Conservation (phyloP, 495 filamentous ascomycete genomes). For the Penicillium steckii region DNA sequence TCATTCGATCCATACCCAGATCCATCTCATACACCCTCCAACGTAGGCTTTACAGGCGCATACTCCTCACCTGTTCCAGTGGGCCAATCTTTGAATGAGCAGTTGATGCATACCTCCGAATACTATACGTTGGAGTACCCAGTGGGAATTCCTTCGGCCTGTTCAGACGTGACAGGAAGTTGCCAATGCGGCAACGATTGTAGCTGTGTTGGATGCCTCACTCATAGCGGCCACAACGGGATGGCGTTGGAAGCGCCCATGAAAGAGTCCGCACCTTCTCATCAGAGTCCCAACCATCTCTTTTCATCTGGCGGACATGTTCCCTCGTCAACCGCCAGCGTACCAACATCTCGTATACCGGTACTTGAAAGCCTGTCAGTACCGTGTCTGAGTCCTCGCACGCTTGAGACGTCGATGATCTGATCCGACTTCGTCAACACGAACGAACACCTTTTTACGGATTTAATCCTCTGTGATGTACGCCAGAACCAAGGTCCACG, state of each 20-base stretch:
- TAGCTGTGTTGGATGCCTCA: conserved; percentile 50
- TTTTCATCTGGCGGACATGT: not conserved
- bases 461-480: too few relatives aligned
- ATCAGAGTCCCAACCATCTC: conserved; percentile 2
- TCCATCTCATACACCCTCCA: not conserved
- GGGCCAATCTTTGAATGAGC: conserved; percentile 25
- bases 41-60: conserved; percentile 20
- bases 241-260: conserved; percentile 21
- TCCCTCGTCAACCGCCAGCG: not conserved
- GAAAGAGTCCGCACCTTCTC: not conserved
- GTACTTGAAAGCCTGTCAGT: conserved; percentile 19
- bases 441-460: too few relatives aligned
- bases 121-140: conserved; percentile 50
- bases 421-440: conserved; percentile 9
- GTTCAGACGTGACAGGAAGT: conserved; percentile 43
- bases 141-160: conserved; percentile 37
- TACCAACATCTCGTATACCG: conserved; percentile 12
- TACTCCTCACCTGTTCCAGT: conserved; percentile 29
- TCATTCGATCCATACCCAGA: conserved; percentile 5
- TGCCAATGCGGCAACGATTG: conserved; percentile 52
- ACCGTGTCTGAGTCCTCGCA: conserved; percentile 21
- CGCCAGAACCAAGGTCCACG: too few relatives aligned
- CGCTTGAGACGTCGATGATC: conserved; percentile 25
- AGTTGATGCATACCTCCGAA: conserved; percentile 42
- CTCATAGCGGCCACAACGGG: conserved; percentile 48